Percentiles rank a stretch among this genome's conserved stretches.
These are phyloP conservation scores for Phenoliferia sp. DNA, from an alignment of 1,284 basidiomycete genomes.

Conservation along the genomic window DNA sequence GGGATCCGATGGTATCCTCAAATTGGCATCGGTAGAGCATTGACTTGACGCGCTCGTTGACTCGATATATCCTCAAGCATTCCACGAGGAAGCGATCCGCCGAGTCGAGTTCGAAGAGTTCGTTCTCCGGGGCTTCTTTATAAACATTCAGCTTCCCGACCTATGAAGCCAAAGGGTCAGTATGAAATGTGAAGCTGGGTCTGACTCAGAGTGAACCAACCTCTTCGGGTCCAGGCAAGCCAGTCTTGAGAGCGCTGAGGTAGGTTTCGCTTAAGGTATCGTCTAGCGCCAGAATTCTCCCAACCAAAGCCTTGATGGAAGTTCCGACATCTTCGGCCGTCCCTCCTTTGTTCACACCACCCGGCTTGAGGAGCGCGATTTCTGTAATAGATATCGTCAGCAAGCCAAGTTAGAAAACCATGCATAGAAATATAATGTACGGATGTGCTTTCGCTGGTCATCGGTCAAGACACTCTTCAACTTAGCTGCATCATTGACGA, in stretches of 20 bases:
- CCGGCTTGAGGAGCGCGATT: conserved; percentile 23
- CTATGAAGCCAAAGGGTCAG: conserved; percentile 44
- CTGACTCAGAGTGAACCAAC: conserved; percentile 45
- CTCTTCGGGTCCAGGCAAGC: conserved; percentile 84
- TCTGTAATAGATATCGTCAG: background rate
- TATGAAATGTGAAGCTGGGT: background rate
- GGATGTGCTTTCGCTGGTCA: conserved; percentile 27
- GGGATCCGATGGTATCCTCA: conserved; percentile 68
- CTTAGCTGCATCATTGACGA: conserved; percentile 41
- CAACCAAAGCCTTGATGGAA: conserved; percentile 35
- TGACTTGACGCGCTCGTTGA: conserved; percentile 85
- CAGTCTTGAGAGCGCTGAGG: conserved; percentile 75
- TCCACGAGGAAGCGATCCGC: conserved; percentile 96
- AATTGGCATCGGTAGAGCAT: conserved; percentile 88
- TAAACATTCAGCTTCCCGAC: conserved; percentile 89
- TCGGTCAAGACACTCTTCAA: conserved; percentile 7
- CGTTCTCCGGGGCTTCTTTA: conserved; percentile 77
- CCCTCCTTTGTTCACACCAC: background rate
- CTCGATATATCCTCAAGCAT: conserved; percentile 87
- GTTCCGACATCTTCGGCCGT: background rate
- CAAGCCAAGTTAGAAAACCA: background rate
- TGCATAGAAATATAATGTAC: conserved; percentile 7
- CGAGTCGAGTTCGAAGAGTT: conserved; percentile 81
- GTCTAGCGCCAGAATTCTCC: conserved; percentile 77
- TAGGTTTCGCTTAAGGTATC: conserved; percentile 75